Base-by-base conservation (phyloP, 495 filamentous ascomycete genomes). In the Hypoxylon rickii region DNA sequence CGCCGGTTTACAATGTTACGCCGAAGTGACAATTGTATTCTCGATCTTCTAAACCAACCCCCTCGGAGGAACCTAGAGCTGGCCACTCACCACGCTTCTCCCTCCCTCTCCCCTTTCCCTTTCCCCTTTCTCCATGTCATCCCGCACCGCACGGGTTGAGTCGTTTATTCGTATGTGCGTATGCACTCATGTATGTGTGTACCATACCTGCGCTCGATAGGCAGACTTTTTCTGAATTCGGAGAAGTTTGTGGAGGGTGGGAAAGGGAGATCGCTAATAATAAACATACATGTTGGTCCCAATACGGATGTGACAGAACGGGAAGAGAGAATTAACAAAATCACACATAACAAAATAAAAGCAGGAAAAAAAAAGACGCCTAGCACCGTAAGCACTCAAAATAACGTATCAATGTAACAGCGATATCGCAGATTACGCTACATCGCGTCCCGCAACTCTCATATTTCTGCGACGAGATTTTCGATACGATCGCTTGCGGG, bases 1-100 rank as follows among this genome's bases (percentile, higher is more conserved):
- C 59, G 52, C 53, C 59, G 59, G 52, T 31, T 48, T 44, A 39
- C 52, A 57, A 63, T 63, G 52, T 54, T 53, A 63, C 59, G 53
- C 52, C 48, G 53, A 50, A 53, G 59, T 62, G 37, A 51, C 52
- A 56, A 52, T 51, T 36, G 32, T 17, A 40, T 19, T 33, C n/a
- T 40, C 52, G 51, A 62, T 43, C 42, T n/a, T 62, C 36, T 62
- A 62, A 52, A 56, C 46, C 36, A 49, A 62, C 58, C 34, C 58
- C 58, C 58, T 52, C 37, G 40, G 47, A 51, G 20, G 8, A 48
- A 51, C 15, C 3, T 36, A 43, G 42, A 20, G 36, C 43, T 47
- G 52, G 45, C 58, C 40, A 55, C 41, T 12, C 13, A 36, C 32
- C 10, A 29, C 10, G 24, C 4, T 4, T 29, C 24, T 29, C 10